These are phyloP conservation scores for Suillus occidentalis DNA, from an alignment of 768 basidiomycete species.

Conservation along the genomic window DNA sequence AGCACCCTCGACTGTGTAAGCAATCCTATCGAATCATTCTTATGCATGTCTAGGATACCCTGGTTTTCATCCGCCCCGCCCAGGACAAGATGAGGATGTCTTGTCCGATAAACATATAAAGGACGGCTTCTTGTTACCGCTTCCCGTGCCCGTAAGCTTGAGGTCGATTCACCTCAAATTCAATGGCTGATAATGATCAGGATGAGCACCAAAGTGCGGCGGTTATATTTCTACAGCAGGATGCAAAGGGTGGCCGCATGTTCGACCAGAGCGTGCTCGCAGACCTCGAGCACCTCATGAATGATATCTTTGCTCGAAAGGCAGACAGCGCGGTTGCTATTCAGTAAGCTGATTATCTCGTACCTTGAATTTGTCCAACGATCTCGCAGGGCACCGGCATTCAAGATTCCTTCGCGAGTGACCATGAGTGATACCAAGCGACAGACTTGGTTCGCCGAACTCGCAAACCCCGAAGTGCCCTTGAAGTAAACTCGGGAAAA, in stretches of 20 bases:
- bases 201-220: slow-evolving; percentile 21
- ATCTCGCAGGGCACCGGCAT: slow-evolving; percentile 50
- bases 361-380: background rate
- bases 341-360: slow-evolving; percentile 49
- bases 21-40: background rate
- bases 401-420: slow-evolving; percentile 80
- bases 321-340: slow-evolving; percentile 55
- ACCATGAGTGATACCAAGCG: slow-evolving; percentile 78
- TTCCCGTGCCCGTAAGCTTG: slow-evolving; percentile 56
- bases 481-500: slow-evolving; percentile 80
- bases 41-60: slow-evolving; percentile 53
- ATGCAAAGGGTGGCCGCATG: slow-evolving; percentile 42
- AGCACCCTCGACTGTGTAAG: slow-evolving; percentile 14
- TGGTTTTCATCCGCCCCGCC: slow-evolving; percentile 74
- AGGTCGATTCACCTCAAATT: background rate
- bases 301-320: slow-evolving; percentile 68
- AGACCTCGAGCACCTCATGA: slow-evolving; percentile 74
- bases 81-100: slow-evolving; percentile 73
- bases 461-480: slow-evolving; percentile 79
- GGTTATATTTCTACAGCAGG: slow-evolving; percentile 17
- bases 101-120: slow-evolving; percentile 65
- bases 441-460: slow-evolving; percentile 80
- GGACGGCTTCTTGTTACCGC: slow-evolving; percentile 56
- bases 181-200: slow-evolving; percentile 14
- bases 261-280: slow-evolving; percentile 51